Percentiles rank a stretch among this genome's conserved stretches.
These are phyloP conservation scores for Paspalum notatum DNA, from an alignment of 176 grass and related monocot species.

Conservation along the genomic window DNA sequence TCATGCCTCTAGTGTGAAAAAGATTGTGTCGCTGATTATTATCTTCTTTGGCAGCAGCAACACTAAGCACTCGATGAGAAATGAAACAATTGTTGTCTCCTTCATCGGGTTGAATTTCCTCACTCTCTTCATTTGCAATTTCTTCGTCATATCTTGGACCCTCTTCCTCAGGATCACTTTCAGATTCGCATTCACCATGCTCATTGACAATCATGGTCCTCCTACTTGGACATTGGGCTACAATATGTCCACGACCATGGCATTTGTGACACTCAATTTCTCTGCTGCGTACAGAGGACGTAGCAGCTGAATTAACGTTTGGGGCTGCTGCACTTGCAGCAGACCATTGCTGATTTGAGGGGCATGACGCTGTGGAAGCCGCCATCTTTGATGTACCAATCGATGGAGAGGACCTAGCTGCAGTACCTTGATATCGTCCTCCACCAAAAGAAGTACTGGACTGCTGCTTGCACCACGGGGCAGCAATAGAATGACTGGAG, in stretches of 20 bases:
- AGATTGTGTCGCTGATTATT: background rate
- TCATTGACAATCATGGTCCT: background rate
- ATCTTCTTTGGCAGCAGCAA: background rate
- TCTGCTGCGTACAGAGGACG: background rate
- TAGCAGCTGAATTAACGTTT: background rate
- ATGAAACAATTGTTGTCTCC: slow-evolving; percentile 10
- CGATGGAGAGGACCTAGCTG: background rate
- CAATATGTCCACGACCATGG: background rate
- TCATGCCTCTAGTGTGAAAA: background rate
- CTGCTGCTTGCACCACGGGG: background rate
- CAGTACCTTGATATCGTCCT: background rate
- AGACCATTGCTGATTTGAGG: background rate
- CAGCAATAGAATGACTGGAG: background rate
- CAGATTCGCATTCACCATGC: background rate
- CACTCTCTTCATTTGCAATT: background rate
- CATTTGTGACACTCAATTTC: background rate
- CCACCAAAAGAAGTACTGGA: background rate
- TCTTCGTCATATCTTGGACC: background rate
- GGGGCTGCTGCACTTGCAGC: background rate
- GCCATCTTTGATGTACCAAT: background rate
- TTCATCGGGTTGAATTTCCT: background rate
- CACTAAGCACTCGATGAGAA: background rate
- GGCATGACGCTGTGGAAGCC: background rate
- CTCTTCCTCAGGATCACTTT: background rate
- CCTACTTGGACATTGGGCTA: no score